Evolutionary conservation across 495 filamentous ascomycete species (phyloP).

Genomic region (Xylaria venustula): DNA sequence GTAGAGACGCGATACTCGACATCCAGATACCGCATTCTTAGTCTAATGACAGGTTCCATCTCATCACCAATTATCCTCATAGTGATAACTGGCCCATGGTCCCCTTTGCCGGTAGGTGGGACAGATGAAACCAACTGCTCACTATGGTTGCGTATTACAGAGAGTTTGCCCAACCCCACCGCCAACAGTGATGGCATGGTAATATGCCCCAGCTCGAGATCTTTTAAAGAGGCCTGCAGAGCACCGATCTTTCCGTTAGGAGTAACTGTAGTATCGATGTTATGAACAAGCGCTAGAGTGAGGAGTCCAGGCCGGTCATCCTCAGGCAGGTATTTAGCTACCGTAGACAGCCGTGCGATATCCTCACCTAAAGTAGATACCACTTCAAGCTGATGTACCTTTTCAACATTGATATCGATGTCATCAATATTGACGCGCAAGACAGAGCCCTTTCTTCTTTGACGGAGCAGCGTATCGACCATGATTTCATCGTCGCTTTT

Average conservation of each 20-base stretch:
- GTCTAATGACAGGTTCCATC: slow-evolving; percentile 83
- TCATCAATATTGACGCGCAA: slow-evolving; percentile 66
- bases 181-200: slow-evolving; percentile 79
- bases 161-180: slow-evolving; percentile 61
- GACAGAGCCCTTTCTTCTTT: slow-evolving; percentile 85
- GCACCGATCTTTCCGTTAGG: slow-evolving; percentile 64
- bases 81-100: slow-evolving; percentile 40
- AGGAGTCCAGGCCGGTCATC: slow-evolving; percentile 91
- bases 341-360: slow-evolving; percentile 74
- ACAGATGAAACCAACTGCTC: slow-evolving; percentile 63
- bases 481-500: slow-evolving; percentile 87
- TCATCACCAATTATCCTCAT: slow-evolving; percentile 88
- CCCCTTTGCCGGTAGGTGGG: slow-evolving; percentile 46
- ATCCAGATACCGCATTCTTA: slow-evolving; percentile 78
- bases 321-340: slow-evolving; percentile 92
- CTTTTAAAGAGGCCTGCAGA: slow-evolving; percentile 53
- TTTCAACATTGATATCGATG: slow-evolving; percentile 56
- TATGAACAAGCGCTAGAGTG: slow-evolving; percentile 65
- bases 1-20: slow-evolving; percentile 83
- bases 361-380: slow-evolving; percentile 75
- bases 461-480: slow-evolving; percentile 86
- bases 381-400: slow-evolving; percentile 57
- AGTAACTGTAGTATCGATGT: slow-evolving; percentile 56
- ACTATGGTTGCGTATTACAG: slow-evolving; percentile 58
- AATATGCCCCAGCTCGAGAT: slow-evolving; percentile 78